Evolutionary conservation across 495 filamentous ascomycete genomes (phyloP).

Genomic region (Lepidopterella palustris): DNA sequence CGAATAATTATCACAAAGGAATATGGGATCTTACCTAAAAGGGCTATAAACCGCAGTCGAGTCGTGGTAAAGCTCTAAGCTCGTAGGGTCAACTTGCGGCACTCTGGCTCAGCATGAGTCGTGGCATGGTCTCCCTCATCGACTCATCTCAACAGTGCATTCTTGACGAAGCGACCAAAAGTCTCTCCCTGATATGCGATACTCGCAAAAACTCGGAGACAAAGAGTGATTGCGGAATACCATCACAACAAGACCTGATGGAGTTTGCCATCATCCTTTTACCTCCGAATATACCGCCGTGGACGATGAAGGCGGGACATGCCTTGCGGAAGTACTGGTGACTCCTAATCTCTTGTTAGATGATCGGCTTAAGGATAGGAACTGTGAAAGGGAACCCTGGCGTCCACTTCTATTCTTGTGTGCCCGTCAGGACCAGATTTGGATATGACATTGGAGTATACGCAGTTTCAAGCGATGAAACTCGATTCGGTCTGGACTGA

Average conservation of each 20-base stretch:
- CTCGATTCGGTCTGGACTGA: neutral
- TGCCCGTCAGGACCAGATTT: neutral
- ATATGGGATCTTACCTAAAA: neutral
- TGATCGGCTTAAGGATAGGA: neutral
- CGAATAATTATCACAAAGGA: neutral
- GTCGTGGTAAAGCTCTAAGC: neutral
- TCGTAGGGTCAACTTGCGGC: neutral
- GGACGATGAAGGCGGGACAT: neutral
- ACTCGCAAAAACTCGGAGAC: neutral
- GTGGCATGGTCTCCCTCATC: constrained; percentile 2
- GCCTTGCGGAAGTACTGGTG: neutral
- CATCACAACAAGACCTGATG: neutral
- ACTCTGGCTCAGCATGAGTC: neutral
- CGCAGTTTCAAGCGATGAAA: neutral
- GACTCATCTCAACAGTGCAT: neutral
- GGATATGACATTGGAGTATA: neutral
- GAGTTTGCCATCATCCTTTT: neutral
- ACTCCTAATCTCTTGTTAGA: neutral
- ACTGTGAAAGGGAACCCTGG: neutral
- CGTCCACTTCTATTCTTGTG: neutral
- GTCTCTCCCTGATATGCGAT: neutral
- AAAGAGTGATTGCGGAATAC: neutral
- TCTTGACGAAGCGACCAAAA: neutral
- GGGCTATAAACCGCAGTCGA: neutral
- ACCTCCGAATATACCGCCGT: neutral